phyloP scores from a whole-genome alignment of 2,329 filamentous ascomycete species.

The Sordariomycetes sp. region DNA sequence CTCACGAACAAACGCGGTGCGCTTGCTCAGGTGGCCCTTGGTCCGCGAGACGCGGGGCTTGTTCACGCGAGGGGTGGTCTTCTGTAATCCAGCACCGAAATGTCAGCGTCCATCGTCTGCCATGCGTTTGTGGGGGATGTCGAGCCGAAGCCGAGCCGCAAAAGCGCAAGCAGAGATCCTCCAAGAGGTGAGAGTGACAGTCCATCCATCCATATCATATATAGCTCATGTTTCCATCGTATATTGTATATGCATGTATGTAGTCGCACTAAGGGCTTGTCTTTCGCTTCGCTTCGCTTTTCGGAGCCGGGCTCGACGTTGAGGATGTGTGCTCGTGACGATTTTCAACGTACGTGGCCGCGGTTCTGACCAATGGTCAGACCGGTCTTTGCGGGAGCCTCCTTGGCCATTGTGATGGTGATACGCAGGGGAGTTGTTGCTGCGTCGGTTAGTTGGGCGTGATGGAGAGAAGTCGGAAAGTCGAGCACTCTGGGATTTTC shows the following conservation, averaged over 20 bases:
- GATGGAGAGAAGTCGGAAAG: neutral
- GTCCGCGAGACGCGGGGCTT: constrained; percentile 74
- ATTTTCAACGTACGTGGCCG: constrained; percentile 48
- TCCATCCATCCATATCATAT: too few relatives aligned
- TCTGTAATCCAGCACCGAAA: constrained; percentile 45
- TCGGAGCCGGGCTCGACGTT: neutral
- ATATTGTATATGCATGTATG: neutral
- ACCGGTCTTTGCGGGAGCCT: constrained; percentile 47
- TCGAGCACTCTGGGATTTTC: neutral
- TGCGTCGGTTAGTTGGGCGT: neutral
- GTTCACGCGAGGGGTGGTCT: constrained; percentile 70
- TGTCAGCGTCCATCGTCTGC: constrained; percentile 58
- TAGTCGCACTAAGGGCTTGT: neutral
- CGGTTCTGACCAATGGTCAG: constrained; percentile 54
- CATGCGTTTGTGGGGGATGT: constrained; percentile 1
- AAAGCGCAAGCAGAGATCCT: constrained; percentile 63
- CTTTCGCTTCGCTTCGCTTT: neutral
- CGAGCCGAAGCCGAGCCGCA: too few relatives aligned
- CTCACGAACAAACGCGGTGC: constrained; percentile 92
- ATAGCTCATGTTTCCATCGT: too few relatives aligned
- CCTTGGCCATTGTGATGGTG: constrained; percentile 45
- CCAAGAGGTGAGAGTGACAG: constrained; percentile 65
- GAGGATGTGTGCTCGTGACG: constrained; percentile 18
- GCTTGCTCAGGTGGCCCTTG: constrained; percentile 96
- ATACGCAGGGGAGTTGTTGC: neutral